phyloP scores from a whole-genome alignment of 257 asterid species.

The Nicotiana noctiflora region DNA sequence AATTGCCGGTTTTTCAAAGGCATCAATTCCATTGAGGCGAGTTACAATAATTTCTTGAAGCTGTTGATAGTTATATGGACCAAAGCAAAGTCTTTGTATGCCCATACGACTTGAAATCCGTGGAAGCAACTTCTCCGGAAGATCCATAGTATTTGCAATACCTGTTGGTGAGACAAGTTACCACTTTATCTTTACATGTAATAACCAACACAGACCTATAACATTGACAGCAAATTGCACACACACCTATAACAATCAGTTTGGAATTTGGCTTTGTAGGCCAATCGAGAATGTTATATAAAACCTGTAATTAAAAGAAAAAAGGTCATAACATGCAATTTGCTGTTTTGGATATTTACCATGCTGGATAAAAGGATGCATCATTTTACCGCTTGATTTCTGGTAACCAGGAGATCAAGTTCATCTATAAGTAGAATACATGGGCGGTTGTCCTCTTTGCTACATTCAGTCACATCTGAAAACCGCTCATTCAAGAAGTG shows the following conservation, averaged over 20 bases:
- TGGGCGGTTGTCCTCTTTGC: too few species aligned
- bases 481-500: too few species aligned
- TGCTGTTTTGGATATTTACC: background rate
- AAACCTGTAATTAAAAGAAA: constrained; percentile 41
- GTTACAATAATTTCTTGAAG: constrained; percentile 87
- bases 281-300: constrained; percentile 97
- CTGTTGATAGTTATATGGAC: constrained; percentile 86
- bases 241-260: constrained; percentile 76
- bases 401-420: constrained; percentile 87
- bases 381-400: constrained; percentile 71
- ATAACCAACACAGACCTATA: background rate
- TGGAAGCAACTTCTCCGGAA: constrained; percentile 95
- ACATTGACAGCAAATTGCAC: constrained; percentile 10
- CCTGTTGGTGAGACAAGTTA: constrained; percentile 36
- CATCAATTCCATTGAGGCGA: constrained; percentile 78
- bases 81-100: constrained; percentile 96
- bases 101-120: constrained; percentile 99
- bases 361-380: background rate
- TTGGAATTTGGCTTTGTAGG: constrained; percentile 86
- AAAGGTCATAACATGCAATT: background rate
- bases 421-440: constrained; percentile 95
- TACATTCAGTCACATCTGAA: too few species aligned
- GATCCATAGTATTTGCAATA: constrained; percentile 99
- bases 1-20: constrained; percentile 79
- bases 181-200: background rate